phyloP scores from a whole-genome alignment of 441 rosid species.

The Brassica hybrid region DNA sequence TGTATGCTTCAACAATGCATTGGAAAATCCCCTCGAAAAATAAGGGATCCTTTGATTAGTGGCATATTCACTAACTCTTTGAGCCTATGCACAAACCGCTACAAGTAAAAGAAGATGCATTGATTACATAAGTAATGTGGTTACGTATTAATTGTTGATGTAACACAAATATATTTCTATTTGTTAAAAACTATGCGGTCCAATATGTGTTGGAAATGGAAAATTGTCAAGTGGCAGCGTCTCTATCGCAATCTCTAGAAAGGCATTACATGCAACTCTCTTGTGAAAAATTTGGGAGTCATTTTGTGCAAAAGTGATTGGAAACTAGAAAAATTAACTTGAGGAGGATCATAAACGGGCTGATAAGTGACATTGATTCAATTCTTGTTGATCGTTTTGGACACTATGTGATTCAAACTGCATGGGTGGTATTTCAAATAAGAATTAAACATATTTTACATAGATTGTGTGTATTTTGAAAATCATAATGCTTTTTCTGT shows the following conservation, averaged over 20 bases:
- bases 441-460: neutral
- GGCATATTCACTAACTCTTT: slow-evolving; percentile 38
- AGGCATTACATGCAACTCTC: slow-evolving; percentile 54
- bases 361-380: slow-evolving; percentile 44
- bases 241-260: slow-evolving; percentile 49
- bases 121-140: neutral
- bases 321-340: slow-evolving; percentile 35
- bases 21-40: slow-evolving; percentile 45
- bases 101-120: slow-evolving; percentile 46
- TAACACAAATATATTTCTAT: neutral
- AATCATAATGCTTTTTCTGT: no score
- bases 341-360: slow-evolving; percentile 48
- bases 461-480: no score
- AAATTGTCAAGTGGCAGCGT: no score
- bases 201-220: slow-evolving; percentile 58
- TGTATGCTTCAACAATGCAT: slow-evolving; percentile 68
- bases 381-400: slow-evolving; percentile 68
- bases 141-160: neutral
- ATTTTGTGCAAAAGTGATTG: slow-evolving; percentile 70
- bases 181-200: slow-evolving; percentile 66
- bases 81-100: slow-evolving; percentile 53
- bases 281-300: slow-evolving; percentile 65
- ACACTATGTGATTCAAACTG: no score
- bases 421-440: slow-evolving; percentile 55
- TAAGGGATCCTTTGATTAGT: slow-evolving; percentile 45